Evolutionary conservation across 1,284 basidiomycete species (phyloP), one percentile per base, ranked within the genome.

Genomic region (Austroboletus olivaceoglutinosus): DNA sequence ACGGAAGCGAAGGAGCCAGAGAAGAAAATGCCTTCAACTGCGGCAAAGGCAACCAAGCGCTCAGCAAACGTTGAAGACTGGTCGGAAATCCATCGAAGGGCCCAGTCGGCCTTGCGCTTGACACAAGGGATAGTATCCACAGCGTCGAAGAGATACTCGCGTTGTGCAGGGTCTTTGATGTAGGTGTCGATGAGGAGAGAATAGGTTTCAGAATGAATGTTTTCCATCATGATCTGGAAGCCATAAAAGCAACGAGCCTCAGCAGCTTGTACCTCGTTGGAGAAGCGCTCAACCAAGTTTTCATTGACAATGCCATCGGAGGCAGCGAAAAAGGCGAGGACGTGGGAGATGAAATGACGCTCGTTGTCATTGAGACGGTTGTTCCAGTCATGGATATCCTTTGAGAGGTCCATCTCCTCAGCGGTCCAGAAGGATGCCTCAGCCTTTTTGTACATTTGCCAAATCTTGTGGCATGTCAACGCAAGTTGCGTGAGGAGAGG

Each of bases 171-270:
- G 62, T 98, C 96, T 69, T 93, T 93, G 74, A 98, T 95, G 70
- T 98, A 98, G 10, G 95, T 93, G 74, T 99, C 93, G 70, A 99
- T 97, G 62, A 98, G 86, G 39, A 99, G 87, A 6, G 96, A 98
- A 73, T 98, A 98, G 1, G 95, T 96, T 72, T 98, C 96, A 4
- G 94, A 96, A 71, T 95, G 92, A 45, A 95, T 88, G 70, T 94
- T 94, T 72, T 98, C 96, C 91, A 98, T 98, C 95, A 98, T 98
- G 69, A 98, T 96, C 69, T 98, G 96, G 80, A 98, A 98, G 18
- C 96, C 96, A 69, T 98, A 98, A 77, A 99, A 99, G 71, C 91
- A 97, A 34, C 95, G 91, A 12, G 95, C 96, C 73, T 98, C 95
- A 25, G 95, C 92, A 10, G 80, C 85, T 70, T 98, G 94, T 1